Percentiles rank a stretch among this genome's conserved stretches.
phyloP scores from a whole-genome alignment of 805 yeast genomes.

The Metschnikowia cerradonensis region DNA sequence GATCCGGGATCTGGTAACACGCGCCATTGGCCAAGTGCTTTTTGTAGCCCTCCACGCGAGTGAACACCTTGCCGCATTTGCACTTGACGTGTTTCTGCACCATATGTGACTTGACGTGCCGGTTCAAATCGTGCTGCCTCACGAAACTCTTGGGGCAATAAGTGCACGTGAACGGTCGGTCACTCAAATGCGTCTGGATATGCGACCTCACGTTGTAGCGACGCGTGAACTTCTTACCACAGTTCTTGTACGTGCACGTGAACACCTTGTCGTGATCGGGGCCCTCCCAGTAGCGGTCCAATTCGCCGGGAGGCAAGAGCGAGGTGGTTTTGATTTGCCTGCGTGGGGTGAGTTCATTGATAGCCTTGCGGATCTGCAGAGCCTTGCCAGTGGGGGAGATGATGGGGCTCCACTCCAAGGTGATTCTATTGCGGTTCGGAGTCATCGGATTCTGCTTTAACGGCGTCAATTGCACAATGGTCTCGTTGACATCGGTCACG shows the following conservation, averaged over 20 bases:
- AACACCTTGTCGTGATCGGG: slow-evolving; percentile 69
- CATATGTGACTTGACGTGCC: slow-evolving; percentile 85
- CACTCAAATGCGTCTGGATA: slow-evolving; percentile 93
- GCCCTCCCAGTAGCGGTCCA: slow-evolving; percentile 78
- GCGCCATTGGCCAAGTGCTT: slow-evolving; percentile 57
- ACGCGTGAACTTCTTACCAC: slow-evolving; percentile 82
- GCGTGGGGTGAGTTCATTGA: slow-evolving; percentile 45
- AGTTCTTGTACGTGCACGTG: slow-evolving; percentile 69
- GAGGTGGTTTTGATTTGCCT: slow-evolving; percentile 54
- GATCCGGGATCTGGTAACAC: slow-evolving; percentile 9
- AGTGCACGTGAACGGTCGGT: slow-evolving; percentile 82
- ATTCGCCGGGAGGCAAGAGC: slow-evolving; percentile 82
- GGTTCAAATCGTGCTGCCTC: slow-evolving; percentile 87
- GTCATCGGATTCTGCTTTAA: slow-evolving; percentile 34
- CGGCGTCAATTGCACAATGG: slow-evolving; percentile 40
- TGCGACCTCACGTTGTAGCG: slow-evolving; percentile 92
- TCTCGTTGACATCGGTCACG: slow-evolving; percentile 35
- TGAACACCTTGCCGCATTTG: slow-evolving; percentile 91
- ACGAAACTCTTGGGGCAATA: slow-evolving; percentile 84
- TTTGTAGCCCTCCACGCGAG: slow-evolving; percentile 82
- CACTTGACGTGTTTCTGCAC: slow-evolving; percentile 66
- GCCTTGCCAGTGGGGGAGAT: slow-evolving; percentile 34
- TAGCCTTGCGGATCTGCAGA: slow-evolving; percentile 17
- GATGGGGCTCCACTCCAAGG: slow-evolving; percentile 43
- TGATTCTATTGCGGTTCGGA: slow-evolving; percentile 31